Evolutionary conservation across 2,329 filamentous ascomycete species (phyloP), one percentile per base, ranked within the genome.

Genomic region (Pestalotiopsis sp.): DNA sequence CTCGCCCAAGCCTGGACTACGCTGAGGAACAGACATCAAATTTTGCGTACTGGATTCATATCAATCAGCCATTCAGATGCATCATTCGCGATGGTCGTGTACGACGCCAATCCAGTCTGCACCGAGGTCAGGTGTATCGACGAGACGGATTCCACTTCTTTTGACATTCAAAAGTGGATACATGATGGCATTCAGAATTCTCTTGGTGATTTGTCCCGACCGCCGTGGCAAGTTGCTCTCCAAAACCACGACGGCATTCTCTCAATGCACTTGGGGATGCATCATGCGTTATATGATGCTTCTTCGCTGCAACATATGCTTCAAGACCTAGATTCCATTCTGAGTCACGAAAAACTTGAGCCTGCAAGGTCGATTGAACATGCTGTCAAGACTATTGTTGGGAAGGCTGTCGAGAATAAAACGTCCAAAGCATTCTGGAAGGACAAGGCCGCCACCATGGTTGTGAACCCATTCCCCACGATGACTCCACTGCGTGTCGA

Each of bases 271-370:
- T 71, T 90, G 3, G 77, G 82, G 1, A 84, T 94, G 2, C 92
- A 97, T 71, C 95, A 98, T 80, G 92, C 93, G 0, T 82, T 98
- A 0, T 98, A 97, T 72, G 95, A 98, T 81, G 95, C 94, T 0
- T 85, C 89, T 56, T 94, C 93, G 9, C 81, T 98, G 12, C 83
- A 87, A 3, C 75, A 84, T 0, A 85, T 98, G 1, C 79, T 97
- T 2, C 75, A 82, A 0, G 88, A 92, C 72, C 82, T 97, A 13
- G 17, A 12, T 5, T 25, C 4, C 12, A n/a, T 59, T 36, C 59
- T 57, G 14, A n/a, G 31, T 1, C 39, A 25, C 25, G n/a, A 11
- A 41, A 41, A 39, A 36, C 49, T 63, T 23, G n/a, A 13, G 5
- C 12, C 68, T 17, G 9, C 45, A 17, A 31, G 6, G n/a, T 31